These are phyloP conservation scores for Mycena haematopus DNA, from an alignment of 768 basidiomycete genomes.

Conservation along the genomic window DNA sequence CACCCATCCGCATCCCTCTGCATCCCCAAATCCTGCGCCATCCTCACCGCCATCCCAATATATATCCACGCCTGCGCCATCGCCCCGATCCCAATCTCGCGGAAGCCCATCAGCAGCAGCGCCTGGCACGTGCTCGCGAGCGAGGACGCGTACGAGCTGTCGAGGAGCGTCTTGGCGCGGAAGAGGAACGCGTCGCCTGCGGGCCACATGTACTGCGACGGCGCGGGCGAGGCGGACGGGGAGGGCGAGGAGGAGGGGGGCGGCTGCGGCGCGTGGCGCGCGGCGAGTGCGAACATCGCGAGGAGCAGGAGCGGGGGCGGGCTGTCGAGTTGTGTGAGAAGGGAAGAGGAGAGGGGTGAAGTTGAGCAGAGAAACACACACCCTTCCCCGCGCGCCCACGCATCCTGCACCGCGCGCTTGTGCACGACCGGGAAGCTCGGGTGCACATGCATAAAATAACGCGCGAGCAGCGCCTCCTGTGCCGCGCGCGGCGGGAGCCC, in stretches of 20 bases:
- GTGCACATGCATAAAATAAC: slow-evolving; percentile 87
- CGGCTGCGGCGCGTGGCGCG: slow-evolving; percentile 63
- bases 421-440: slow-evolving; percentile 79
- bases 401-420: slow-evolving; percentile 70
- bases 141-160: slow-evolving; percentile 72
- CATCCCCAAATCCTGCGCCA: slow-evolving; percentile 90
- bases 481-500: slow-evolving; percentile 59
- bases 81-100: slow-evolving; percentile 87
- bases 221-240: slow-evolving; percentile 42
- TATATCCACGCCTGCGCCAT: slow-evolving; percentile 91
- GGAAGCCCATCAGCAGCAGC: slow-evolving; percentile 79
- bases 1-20: slow-evolving; percentile 83
- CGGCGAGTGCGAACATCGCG: slow-evolving; percentile 84
- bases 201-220: slow-evolving; percentile 67
- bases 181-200: slow-evolving; percentile 79
- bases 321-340: slow-evolving; percentile 39
- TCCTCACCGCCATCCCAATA: slow-evolving; percentile 88
- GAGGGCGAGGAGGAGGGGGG: slow-evolving; percentile 42
- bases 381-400: slow-evolving; percentile 46
- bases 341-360: too few species aligned
- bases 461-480: slow-evolving; percentile 73
- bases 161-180: slow-evolving; percentile 69
- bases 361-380: slow-evolving; percentile 32
- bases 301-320: slow-evolving; percentile 74
- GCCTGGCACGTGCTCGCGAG: slow-evolving; percentile 80